A percentile compares a stretch with the other conserved stretches of the same genome.
phyloP scores from a whole-genome alignment of 2,329 filamentous ascomycete genomes.

The Chaetomiaceae sp. region DNA sequence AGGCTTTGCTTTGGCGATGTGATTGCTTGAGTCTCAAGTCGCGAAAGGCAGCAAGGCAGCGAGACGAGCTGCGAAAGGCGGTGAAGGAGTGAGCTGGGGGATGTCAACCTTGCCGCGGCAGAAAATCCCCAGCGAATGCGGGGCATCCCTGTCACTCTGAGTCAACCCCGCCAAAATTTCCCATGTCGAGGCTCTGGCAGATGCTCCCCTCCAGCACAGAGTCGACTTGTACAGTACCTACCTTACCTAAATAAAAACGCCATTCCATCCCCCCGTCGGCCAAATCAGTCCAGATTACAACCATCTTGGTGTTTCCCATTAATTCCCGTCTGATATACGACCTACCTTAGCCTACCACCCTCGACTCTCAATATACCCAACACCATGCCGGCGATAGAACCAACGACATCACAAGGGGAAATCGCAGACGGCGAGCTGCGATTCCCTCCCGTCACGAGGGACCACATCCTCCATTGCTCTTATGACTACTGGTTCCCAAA shows the following conservation, averaged over 20 bases:
- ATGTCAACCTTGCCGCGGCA: slow-evolving; percentile 3
- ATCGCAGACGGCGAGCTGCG: slow-evolving; percentile 40
- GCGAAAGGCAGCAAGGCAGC: too few species aligned
- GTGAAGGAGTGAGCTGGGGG: background rate
- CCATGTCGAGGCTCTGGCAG: too few species aligned
- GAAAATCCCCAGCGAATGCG: slow-evolving; percentile 14
- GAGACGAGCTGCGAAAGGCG: slow-evolving; percentile 13
- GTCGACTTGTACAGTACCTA: too few species aligned
- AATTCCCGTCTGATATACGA: too few species aligned
- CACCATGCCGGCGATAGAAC: slow-evolving; percentile 32
- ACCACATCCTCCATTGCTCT: slow-evolving; percentile 90
- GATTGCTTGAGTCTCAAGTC: too few species aligned
- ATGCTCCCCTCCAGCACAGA: background rate
- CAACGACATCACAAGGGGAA: slow-evolving; percentile 20
- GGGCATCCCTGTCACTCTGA: slow-evolving; percentile 12
- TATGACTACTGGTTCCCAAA: slow-evolving; percentile 88
- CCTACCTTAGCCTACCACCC: too few species aligned
- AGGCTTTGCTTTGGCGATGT: too few species aligned
- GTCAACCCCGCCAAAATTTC: slow-evolving; percentile 19
- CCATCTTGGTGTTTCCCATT: too few species aligned
- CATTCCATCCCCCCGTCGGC: too few species aligned
- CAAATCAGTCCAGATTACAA: too few species aligned
- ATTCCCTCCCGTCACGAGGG: slow-evolving; percentile 78
- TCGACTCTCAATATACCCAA: background rate
- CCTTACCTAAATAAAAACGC: too few species aligned